Evolutionary conservation across 2,329 filamentous ascomycete species (phyloP).

Genomic region (Davidsoniella neocaledoniae): DNA sequence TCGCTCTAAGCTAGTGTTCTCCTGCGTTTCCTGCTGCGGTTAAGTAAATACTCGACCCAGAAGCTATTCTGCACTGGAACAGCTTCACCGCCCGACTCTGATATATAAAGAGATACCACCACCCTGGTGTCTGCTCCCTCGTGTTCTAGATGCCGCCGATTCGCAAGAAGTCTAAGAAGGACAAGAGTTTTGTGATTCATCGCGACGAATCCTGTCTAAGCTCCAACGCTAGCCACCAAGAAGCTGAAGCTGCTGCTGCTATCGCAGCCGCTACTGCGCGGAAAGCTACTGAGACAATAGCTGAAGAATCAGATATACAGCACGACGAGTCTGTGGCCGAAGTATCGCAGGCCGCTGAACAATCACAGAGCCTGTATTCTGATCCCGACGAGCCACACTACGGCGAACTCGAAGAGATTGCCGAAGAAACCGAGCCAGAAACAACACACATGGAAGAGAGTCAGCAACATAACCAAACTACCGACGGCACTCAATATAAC

Average conservation of each 20-base stretch:
- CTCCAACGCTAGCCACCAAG: constrained; percentile 11
- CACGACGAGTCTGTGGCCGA: constrained; percentile 2
- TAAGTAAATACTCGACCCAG: too few relatives aligned
- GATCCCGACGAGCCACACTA: constrained; percentile 9
- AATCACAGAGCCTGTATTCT: constrained; percentile 8
- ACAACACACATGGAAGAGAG: neutral
- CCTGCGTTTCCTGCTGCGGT: too few relatives aligned
- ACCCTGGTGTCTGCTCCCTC: too few relatives aligned
- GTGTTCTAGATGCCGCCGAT: constrained; percentile 9
- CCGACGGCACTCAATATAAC: neutral
- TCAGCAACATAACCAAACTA: neutral
- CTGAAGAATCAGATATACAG: neutral
- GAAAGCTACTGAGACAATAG: neutral
- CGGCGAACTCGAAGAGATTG: constrained; percentile 9
- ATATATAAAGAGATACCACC: too few relatives aligned
- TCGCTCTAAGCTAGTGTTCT: too few relatives aligned
- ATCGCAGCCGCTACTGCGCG: neutral
- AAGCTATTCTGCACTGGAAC: too few relatives aligned
- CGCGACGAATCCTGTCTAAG: constrained; percentile 12
- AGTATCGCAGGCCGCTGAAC: constrained; percentile 2
- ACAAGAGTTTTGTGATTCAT: constrained; percentile 10
- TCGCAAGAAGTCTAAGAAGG: constrained; percentile 9
- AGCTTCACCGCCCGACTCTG: too few relatives aligned
- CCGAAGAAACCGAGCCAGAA: constrained; percentile 9
- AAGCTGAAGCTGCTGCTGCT: neutral